Evolutionary conservation across 768 basidiomycete genomes (phyloP).

Genomic region (Amanita fuliginea): DNA sequence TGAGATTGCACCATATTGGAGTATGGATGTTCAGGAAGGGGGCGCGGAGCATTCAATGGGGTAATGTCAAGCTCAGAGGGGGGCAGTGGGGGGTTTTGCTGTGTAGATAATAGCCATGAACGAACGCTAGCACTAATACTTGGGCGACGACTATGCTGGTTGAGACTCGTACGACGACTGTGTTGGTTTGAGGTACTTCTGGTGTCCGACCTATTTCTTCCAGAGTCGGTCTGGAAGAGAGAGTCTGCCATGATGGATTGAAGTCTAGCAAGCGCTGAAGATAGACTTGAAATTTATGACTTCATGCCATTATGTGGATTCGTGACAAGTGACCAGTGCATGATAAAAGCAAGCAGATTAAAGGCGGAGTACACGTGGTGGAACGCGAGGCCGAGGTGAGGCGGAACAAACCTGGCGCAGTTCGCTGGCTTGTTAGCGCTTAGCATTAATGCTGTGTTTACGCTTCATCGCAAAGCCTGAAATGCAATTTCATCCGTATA

Average conservation of each 20-base stretch:
- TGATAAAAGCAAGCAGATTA: not conserved
- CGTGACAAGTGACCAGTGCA: not conserved
- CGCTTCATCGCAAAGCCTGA: too few relatives aligned
- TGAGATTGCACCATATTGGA: slow-evolving; percentile 8
- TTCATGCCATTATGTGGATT: slow-evolving; percentile 6
- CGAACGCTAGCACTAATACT: slow-evolving; percentile 18
- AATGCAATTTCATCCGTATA: too few relatives aligned
- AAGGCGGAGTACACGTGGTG: slow-evolving; percentile 4
- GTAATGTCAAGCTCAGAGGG: slow-evolving; percentile 11
- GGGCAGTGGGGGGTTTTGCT: slow-evolving; percentile 20
- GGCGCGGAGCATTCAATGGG: slow-evolving; percentile 17
- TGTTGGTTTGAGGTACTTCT: not conserved
- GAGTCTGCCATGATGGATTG: slow-evolving; percentile 2
- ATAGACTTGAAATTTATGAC: not conserved
- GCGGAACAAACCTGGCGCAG: not conserved
- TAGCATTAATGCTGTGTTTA: too few relatives aligned
- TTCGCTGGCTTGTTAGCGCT: too few relatives aligned
- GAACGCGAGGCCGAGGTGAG: slow-evolving; percentile 5
- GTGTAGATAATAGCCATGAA: slow-evolving; percentile 27
- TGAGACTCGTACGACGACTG: not conserved
- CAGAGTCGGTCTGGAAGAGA: not conserved
- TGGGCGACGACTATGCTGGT: not conserved
- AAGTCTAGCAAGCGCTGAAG: not conserved
- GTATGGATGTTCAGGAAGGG: slow-evolving; percentile 20
- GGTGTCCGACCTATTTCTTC: slow-evolving; percentile 1